Evolutionary conservation across 2,329 filamentous ascomycete genomes (phyloP).

Genomic region (Magnaporthiopsis rhizophila): DNA sequence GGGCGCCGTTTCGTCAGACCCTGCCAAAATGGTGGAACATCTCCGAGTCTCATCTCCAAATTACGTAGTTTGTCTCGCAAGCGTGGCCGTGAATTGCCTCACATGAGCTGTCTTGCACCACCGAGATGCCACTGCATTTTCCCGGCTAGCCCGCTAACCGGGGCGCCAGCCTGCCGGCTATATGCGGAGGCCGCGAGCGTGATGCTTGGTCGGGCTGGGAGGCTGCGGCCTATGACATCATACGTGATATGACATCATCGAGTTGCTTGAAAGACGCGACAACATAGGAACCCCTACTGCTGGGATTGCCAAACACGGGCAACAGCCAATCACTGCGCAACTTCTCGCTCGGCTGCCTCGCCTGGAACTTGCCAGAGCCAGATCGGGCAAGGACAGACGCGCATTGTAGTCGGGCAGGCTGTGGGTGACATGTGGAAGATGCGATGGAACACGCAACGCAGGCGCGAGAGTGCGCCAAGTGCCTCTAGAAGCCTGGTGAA

Average conservation of each 20-base stretch:
- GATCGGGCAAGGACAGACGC: not conserved
- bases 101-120: not conserved
- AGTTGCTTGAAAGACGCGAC: too few relatives aligned
- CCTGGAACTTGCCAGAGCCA: not conserved
- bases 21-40: not conserved
- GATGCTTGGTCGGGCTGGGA: not conserved
- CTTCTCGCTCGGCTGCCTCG: not conserved
- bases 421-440: not conserved
- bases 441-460: not conserved
- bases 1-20: not conserved
- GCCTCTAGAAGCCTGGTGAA: not conserved
- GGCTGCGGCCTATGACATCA: not conserved
- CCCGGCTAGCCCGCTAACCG: not conserved
- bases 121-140: not conserved
- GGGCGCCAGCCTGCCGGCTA: too few relatives aligned
- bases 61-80: slow-evolving; percentile 1
- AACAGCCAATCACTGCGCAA: not conserved
- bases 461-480: not conserved
- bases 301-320: not conserved
- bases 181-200: not conserved
- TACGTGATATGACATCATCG: not conserved
- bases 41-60: not conserved
- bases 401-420: not conserved
- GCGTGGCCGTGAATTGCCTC: not conserved
- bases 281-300: too few relatives aligned